A percentile compares a stretch with the other conserved stretches of the same genome.
phyloP scores from a whole-genome alignment of 2,329 filamentous ascomycete species.

The Stemphylium beticola region DNA sequence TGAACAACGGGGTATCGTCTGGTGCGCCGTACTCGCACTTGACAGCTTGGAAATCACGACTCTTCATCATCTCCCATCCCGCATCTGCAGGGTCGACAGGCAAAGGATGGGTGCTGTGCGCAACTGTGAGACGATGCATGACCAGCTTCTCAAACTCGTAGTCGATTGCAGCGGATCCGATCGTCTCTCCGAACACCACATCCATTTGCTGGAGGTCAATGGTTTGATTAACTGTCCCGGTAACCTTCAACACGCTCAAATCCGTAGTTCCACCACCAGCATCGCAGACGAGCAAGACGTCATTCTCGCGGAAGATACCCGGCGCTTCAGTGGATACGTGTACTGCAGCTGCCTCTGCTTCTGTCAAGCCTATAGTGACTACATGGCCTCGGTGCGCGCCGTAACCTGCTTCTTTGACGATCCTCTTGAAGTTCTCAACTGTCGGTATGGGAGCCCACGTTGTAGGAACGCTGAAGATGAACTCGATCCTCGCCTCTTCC shows the following conservation, averaged over 20 bases:
- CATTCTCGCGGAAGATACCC: slow-evolving; percentile 47
- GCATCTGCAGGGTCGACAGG: slow-evolving; percentile 42
- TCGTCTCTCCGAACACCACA: slow-evolving; percentile 49
- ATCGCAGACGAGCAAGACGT: slow-evolving; percentile 59
- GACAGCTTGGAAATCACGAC: slow-evolving; percentile 48
- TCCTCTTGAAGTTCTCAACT: slow-evolving; percentile 59
- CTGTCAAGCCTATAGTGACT: slow-evolving; percentile 56
- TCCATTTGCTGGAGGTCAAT: slow-evolving; percentile 46
- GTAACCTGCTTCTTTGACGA: slow-evolving; percentile 59
- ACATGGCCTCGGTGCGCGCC: slow-evolving; percentile 49
- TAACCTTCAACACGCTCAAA: slow-evolving; percentile 48
- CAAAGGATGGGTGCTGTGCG: slow-evolving; percentile 32
- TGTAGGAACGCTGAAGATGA: slow-evolving; percentile 64
- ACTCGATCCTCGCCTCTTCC: slow-evolving; percentile 56
- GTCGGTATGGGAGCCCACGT: slow-evolving; percentile 60
- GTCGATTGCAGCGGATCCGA: slow-evolving; percentile 52
- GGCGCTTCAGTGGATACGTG: slow-evolving; percentile 51
- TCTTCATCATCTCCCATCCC: slow-evolving; percentile 52
- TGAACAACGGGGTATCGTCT: slow-evolving; percentile 46
- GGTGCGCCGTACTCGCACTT: slow-evolving; percentile 51
- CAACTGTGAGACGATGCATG: slow-evolving; percentile 34
- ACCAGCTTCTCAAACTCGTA: slow-evolving; percentile 49
- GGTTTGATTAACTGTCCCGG: slow-evolving; percentile 30
- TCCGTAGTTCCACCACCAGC: slow-evolving; percentile 59
- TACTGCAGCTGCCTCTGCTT: slow-evolving; percentile 62